Percentiles rank a stretch among this genome's conserved stretches.
phyloP scores from a whole-genome alignment of 495 filamentous ascomycete genomes.

The Poronia punctata region DNA sequence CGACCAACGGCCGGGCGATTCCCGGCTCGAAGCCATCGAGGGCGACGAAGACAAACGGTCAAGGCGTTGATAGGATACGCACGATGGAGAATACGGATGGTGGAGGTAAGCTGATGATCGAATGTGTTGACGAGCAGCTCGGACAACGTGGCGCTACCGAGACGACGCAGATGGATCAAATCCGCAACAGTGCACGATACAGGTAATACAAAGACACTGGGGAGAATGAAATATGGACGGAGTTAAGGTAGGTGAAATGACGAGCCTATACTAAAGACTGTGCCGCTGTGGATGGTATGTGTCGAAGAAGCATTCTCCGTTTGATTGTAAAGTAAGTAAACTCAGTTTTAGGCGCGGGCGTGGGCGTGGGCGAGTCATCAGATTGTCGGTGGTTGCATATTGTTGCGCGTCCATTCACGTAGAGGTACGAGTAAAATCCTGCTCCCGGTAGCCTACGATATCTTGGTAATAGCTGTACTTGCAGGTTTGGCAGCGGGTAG shows the following conservation, averaged over 20 bases:
- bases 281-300: conserved; percentile 1
- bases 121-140: too few relatives aligned
- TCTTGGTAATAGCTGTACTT: too few relatives aligned
- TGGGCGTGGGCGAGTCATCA: conserved; percentile 6
- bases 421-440: too few relatives aligned
- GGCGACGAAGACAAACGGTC: conserved; percentile 3
- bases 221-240: neutral
- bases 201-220: too few relatives aligned
- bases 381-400: conserved; percentile 1
- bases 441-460: neutral
- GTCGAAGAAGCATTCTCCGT: conserved; percentile 3
- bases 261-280: neutral
- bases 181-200: too few relatives aligned
- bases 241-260: neutral
- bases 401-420: too few relatives aligned
- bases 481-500: too few relatives aligned
- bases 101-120: too few relatives aligned
- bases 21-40: conserved; percentile 23
- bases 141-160: too few relatives aligned
- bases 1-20: conserved; percentile 20
- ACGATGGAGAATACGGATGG: too few relatives aligned
- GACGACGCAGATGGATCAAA: too few relatives aligned
- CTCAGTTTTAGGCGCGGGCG: too few relatives aligned
- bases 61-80: neutral
- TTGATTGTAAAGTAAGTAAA: neutral